Evolutionary conservation across 2,329 filamentous ascomycete genomes (phyloP).

Genomic region (Calonectria fujianensis): DNA sequence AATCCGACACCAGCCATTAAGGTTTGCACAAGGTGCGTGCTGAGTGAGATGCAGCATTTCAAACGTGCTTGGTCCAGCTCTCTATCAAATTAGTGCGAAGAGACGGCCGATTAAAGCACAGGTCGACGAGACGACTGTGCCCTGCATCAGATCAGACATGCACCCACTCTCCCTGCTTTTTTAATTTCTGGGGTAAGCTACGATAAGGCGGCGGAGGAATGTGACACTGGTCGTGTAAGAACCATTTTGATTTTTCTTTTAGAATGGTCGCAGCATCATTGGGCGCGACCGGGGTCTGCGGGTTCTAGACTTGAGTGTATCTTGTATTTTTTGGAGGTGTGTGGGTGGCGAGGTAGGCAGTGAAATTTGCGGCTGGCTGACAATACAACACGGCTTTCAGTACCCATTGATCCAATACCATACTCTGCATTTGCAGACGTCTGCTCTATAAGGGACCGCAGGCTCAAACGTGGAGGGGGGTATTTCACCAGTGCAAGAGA

Average conservation of each 20-base stretch:
- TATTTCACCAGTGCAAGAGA: neutral
- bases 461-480: neutral
- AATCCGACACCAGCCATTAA: neutral
- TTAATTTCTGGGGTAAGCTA: neutral
- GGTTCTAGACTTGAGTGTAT: conserved; percentile 23
- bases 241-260: neutral
- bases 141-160: conserved; percentile 25
- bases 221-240: neutral
- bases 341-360: conserved; percentile 17
- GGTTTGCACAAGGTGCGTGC: neutral
- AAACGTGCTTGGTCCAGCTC: neutral
- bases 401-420: neutral
- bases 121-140: conserved; percentile 29
- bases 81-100: neutral
- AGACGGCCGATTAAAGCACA: conserved; percentile 29
- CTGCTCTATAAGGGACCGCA: neutral
- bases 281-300: neutral
- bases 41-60: conserved; percentile 5
- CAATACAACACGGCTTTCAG: neutral
- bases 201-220: neutral
- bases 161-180: conserved; percentile 22
- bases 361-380: neutral
- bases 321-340: conserved; percentile 12
- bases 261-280: neutral
- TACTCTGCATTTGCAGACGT: neutral